These are phyloP conservation scores for Pterocarpus santalinus DNA, from an alignment of 306 rosid genomes.

Conservation along the genomic window DNA sequence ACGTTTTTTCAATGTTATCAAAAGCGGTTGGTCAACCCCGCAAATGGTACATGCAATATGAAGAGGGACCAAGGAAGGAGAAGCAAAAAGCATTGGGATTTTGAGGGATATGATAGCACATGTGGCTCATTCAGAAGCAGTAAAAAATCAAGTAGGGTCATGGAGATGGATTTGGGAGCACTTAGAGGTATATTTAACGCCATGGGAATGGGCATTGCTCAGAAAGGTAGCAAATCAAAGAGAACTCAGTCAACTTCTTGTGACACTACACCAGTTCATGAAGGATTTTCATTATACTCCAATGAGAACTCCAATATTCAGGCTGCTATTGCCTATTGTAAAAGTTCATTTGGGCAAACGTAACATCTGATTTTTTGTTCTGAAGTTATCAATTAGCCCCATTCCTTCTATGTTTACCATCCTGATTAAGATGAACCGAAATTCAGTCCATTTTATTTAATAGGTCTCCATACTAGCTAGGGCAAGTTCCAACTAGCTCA, in stretches of 20 bases:
- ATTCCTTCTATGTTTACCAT: no score
- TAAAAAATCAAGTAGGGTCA: conserved; percentile 33
- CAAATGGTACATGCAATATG: conserved; percentile 4
- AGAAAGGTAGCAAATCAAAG: conserved; percentile 47
- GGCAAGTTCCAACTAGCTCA: no score
- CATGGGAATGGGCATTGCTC: conserved; percentile 40
- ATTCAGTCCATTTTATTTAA: no score
- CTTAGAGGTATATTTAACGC: conserved; percentile 58
- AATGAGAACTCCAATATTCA: conserved; percentile 57
- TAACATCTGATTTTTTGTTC: conserved; percentile 45
- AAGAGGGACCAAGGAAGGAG: conserved; percentile 1
- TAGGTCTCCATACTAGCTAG: no score
- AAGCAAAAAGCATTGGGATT: conserved; percentile 22
- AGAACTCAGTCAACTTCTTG: conserved; percentile 57
- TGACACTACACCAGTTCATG: conserved; percentile 59
- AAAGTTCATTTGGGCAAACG: conserved; percentile 53
- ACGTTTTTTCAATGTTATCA: conserved; percentile 37
- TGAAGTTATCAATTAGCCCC: neutral
- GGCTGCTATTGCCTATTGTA: conserved; percentile 75
- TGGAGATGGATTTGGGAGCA: conserved; percentile 59
- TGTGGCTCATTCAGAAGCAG: conserved; percentile 8
- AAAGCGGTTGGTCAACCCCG: conserved; percentile 37
- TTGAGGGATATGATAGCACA: conserved; percentile 9
- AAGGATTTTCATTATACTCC: conserved; percentile 42
- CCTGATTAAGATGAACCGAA: no score